Conservation (phyloP, 805 yeast species). For the Metschnikowia matae region DNA sequence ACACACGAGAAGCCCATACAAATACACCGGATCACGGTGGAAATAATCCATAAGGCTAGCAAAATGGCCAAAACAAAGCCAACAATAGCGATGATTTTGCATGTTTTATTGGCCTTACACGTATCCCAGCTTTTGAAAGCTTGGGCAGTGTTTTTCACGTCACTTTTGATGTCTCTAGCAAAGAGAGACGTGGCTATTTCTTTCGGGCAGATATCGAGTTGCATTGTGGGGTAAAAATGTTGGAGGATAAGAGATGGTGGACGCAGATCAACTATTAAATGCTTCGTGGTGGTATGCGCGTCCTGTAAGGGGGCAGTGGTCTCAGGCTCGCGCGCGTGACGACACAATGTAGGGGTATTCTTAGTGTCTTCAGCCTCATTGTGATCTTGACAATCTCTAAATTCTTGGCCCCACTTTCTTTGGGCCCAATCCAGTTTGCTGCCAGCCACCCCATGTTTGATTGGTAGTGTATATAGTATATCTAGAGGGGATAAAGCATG, state of each 20-base stretch:
- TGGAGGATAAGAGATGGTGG: neutral
- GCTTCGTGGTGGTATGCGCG: neutral
- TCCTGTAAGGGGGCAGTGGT: conserved; percentile 3
- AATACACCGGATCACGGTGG: conserved; percentile 51
- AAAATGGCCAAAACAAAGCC: conserved; percentile 59
- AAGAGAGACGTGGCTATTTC: conserved; percentile 5
- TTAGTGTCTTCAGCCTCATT: neutral
- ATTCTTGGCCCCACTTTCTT: neutral
- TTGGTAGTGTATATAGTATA: neutral
- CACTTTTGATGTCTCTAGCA: conserved; percentile 9
- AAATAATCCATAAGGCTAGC: conserved; percentile 52
- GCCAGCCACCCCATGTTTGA: neutral
- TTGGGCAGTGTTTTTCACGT: conserved; percentile 38
- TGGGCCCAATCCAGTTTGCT: neutral
- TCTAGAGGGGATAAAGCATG: neutral
- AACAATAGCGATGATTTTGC: conserved; percentile 74
- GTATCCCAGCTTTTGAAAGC: conserved; percentile 67
- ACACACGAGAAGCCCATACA: conserved; percentile 48
- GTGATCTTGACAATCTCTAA: neutral
- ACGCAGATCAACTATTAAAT: neutral
- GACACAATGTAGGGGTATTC: neutral
- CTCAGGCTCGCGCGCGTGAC: conserved; percentile 1
- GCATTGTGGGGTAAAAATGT: conserved; percentile 5
- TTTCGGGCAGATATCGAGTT: conserved; percentile 12
- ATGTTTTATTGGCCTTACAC: conserved; percentile 72